These are phyloP conservation scores for Herpomyces periplanetae DNA, from an alignment of 2,329 filamentous ascomycete species.

Conservation along the genomic window DNA sequence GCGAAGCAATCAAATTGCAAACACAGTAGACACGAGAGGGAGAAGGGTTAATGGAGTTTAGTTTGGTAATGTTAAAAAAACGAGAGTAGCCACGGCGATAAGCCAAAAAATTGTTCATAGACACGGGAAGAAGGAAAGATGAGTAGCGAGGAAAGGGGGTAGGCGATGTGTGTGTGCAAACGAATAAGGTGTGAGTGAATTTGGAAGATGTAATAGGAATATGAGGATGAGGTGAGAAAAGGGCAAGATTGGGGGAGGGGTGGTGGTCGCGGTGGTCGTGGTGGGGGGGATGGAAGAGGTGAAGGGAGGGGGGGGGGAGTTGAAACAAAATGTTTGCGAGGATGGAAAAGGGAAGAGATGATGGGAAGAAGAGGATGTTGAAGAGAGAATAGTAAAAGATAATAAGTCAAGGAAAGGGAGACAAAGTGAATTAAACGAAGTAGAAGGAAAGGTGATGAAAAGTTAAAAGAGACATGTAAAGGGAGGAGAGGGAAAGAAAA, in stretches of 20 bases:
- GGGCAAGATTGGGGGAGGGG: slow-evolving; percentile 3
- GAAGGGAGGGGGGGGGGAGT: slow-evolving; percentile 3
- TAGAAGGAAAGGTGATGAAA: too few species aligned
- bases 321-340: slow-evolving; percentile 3
- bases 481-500: too few species aligned
- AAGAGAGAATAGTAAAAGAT: slow-evolving; percentile 6
- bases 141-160: slow-evolving; percentile 2
- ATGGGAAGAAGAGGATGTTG: slow-evolving; percentile 15
- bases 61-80: slow-evolving; percentile 1
- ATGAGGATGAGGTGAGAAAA: slow-evolving; percentile 2
- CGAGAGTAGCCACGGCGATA: slow-evolving; percentile 1
- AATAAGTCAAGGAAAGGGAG: slow-evolving; percentile 6
- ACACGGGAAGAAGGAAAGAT: neutral
- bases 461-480: too few species aligned
- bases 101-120: neutral
- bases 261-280: slow-evolving; percentile 2
- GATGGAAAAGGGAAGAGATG: slow-evolving; percentile 3
- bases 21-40: neutral
- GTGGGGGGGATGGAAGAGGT: slow-evolving; percentile 2
- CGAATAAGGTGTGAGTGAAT: slow-evolving; percentile 2
- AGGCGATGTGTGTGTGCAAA: slow-evolving; percentile 2
- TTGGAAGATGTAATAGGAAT: slow-evolving; percentile 2
- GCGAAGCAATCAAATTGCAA: neutral
- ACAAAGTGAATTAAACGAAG: too few species aligned
- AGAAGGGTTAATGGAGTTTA: neutral